These are phyloP conservation scores for Escovopsis sp. DNA, from an alignment of 2,329 filamentous ascomycete species.

Conservation along the genomic window DNA sequence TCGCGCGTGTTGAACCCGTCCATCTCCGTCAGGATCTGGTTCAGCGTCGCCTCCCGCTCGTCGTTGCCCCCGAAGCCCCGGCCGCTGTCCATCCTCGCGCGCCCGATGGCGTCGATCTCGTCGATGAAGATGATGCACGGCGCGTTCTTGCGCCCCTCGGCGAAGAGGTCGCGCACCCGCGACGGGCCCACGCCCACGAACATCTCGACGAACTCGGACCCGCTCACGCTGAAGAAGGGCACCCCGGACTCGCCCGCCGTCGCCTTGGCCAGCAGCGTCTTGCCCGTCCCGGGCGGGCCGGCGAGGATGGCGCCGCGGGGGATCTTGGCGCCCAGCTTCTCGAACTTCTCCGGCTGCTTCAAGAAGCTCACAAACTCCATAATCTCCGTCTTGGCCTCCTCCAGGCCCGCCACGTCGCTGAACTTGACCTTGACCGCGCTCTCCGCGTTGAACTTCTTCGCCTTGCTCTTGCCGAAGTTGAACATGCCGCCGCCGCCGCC, in stretches of 20 bases:
- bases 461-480: slow-evolving; percentile 87
- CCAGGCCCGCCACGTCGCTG: slow-evolving; percentile 89
- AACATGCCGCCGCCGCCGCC: slow-evolving; percentile 68
- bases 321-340: slow-evolving; percentile 92
- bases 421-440: slow-evolving; percentile 95
- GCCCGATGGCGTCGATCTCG: slow-evolving; percentile 95
- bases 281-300: slow-evolving; percentile 96
- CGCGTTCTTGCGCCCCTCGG: slow-evolving; percentile 85
- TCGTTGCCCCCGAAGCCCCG: slow-evolving; percentile 72
- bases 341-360: slow-evolving; percentile 82
- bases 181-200: slow-evolving; percentile 97
- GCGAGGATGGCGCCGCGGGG: slow-evolving; percentile 92
- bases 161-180: slow-evolving; percentile 85
- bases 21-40: slow-evolving; percentile 98
- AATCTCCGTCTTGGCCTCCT: slow-evolving; percentile 95
- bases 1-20: slow-evolving; percentile 96
- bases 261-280: slow-evolving; percentile 91
- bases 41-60: slow-evolving; percentile 90
- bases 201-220: slow-evolving; percentile 99
- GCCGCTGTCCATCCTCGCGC: slow-evolving; percentile 68
- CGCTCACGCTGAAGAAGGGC: slow-evolving; percentile 95
- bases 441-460: slow-evolving; percentile 96
- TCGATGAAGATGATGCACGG: slow-evolving; percentile 99
- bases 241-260: slow-evolving; percentile 94
- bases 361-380: slow-evolving; percentile 99